Evolutionary conservation across 805 yeast species (phyloP).

Genomic region (Priceomyces haplophilus): DNA sequence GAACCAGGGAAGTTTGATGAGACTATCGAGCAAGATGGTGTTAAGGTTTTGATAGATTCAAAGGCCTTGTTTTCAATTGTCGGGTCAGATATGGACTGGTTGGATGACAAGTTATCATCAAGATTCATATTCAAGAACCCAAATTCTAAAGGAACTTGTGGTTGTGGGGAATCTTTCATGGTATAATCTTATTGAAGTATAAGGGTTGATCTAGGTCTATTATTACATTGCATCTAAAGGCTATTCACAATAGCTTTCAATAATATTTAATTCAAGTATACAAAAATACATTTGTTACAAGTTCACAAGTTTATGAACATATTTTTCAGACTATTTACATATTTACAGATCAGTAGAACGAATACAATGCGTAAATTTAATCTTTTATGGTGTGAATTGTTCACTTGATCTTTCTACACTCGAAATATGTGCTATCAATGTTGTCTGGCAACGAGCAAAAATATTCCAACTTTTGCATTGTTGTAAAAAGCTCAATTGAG

Average conservation of each 20-base stretch:
- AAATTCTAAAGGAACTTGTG: constrained; percentile 96
- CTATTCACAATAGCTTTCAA: background rate
- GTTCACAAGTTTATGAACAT: no score
- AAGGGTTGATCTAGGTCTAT: background rate
- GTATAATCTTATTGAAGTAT: constrained; percentile 45
- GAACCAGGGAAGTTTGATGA: constrained; percentile 96
- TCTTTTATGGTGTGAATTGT: background rate
- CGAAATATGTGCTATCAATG: constrained; percentile 49
- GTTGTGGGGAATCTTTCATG: constrained; percentile 99
- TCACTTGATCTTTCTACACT: constrained; percentile 41
- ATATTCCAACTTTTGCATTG: constrained; percentile 48
- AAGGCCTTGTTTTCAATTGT: constrained; percentile 94
- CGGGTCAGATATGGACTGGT: constrained; percentile 98
- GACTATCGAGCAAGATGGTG: constrained; percentile 88
- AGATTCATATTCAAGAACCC: constrained; percentile 93
- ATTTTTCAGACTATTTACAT: background rate
- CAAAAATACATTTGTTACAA: no score
- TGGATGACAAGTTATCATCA: constrained; percentile 85
- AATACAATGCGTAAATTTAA: background rate
- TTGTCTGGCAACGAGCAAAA: constrained; percentile 51
- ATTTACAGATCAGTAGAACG: background rate
- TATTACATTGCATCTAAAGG: constrained; percentile 1
- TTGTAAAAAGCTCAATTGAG: constrained; percentile 43
- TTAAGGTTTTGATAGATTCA: constrained; percentile 88
- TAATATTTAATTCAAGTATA: constrained; percentile 1